Percentiles rank a stretch among this genome's conserved stretches.
These are phyloP conservation scores for Grosmannia huntii DNA, from an alignment of 2,329 filamentous ascomycete species.

Conservation along the genomic window DNA sequence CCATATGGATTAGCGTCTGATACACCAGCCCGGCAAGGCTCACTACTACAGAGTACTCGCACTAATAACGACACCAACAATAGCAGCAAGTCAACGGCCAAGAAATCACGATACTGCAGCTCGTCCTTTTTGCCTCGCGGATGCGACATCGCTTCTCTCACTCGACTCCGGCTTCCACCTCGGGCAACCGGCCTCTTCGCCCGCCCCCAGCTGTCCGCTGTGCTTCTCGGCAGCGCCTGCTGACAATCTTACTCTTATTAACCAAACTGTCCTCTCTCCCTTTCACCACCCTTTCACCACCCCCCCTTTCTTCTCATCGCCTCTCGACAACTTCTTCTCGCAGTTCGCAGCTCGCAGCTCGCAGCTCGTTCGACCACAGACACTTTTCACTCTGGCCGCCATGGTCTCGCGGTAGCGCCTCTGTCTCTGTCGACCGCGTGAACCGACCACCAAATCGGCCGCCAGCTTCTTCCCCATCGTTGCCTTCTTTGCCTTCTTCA, in stretches of 20 bases:
- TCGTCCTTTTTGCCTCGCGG: background rate
- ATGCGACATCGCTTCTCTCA: background rate
- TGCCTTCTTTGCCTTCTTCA: background rate
- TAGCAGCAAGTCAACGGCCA: no score
- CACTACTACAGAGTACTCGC: no score
- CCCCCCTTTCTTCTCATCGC: background rate
- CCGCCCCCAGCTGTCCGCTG: background rate
- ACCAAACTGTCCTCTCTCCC: background rate
- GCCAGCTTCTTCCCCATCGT: no score
- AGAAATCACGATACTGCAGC: no score
- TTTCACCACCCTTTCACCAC: background rate
- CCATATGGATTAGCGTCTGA: background rate
- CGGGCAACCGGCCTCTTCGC: background rate
- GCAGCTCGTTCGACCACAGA: background rate
- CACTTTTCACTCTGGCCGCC: background rate
- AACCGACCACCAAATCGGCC: background rate
- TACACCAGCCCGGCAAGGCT: background rate
- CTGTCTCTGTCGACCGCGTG: background rate
- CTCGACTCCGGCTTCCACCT: background rate
- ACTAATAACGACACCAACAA: no score
- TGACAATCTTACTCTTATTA: background rate
- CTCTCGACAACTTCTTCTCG: background rate
- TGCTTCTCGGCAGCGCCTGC: background rate
- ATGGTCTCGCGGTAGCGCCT: background rate
- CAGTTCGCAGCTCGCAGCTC: background rate